Conservation (phyloP, 257 asterid genomes). For the Eucommia ulmoides region DNA sequence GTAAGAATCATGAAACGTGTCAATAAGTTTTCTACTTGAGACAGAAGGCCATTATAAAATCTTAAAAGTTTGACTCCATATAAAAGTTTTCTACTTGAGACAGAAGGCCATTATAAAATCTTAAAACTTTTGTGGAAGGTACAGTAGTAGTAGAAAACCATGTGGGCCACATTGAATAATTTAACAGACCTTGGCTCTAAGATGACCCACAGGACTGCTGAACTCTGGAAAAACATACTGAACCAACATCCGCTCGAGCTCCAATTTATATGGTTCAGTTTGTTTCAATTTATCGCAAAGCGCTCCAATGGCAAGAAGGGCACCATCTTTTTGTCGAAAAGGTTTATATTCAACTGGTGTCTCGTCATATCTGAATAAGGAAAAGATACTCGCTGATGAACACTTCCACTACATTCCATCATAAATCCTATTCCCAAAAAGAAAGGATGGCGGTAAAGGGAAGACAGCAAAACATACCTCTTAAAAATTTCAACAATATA, state of each 20-base stretch:
- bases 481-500: constrained; percentile 79
- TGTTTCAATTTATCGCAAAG: constrained; percentile 92
- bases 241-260: constrained; percentile 91
- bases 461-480: constrained; percentile 34
- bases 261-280: constrained; percentile 86
- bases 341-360: constrained; percentile 61
- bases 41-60: too few relatives aligned
- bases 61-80: too few relatives aligned
- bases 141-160: too few relatives aligned
- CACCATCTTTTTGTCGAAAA: constrained; percentile 91
- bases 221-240: constrained; percentile 95
- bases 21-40: too few relatives aligned
- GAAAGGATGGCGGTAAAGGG: neutral
- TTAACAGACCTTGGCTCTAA: constrained; percentile 71
- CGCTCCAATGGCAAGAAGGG: constrained; percentile 94
- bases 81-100: too few relatives aligned
- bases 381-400: constrained; percentile 2
- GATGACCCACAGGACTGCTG: constrained; percentile 84
- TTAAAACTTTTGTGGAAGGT: too few relatives aligned
- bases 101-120: too few relatives aligned
- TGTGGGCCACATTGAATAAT: too few relatives aligned
- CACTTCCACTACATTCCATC: constrained; percentile 1
- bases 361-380: constrained; percentile 54
- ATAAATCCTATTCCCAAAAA: neutral
- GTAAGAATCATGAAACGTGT: neutral